A percentile compares a stretch with the other conserved stretches of the same genome.
These are phyloP conservation scores for Chlamydomonas schloesseri DNA, from an alignment of 139 green algal genomes.

Conservation along the genomic window DNA sequence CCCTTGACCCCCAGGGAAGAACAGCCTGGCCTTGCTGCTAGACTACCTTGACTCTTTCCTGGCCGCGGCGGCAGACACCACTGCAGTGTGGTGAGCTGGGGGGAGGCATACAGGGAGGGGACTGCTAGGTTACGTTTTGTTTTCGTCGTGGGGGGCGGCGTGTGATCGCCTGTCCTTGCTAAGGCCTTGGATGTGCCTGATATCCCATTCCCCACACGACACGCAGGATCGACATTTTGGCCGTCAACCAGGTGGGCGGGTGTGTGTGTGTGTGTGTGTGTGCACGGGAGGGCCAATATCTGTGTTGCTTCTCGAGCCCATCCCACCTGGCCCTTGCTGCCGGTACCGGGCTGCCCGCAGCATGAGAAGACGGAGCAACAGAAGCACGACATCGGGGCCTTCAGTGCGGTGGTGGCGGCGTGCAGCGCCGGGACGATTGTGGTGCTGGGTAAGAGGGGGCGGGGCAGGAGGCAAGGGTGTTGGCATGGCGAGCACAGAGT, in stretches of 20 bases:
- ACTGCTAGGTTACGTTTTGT: too few species aligned
- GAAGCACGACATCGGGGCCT: neutral
- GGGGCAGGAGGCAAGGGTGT: neutral
- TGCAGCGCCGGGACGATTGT: slow-evolving; percentile 37
- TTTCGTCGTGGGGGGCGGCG: too few species aligned
- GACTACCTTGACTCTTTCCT: neutral
- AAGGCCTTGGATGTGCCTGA: too few species aligned
- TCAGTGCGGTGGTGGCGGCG: neutral
- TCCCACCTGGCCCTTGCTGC: too few species aligned
- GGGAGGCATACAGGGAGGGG: too few species aligned
- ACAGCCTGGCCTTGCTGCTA: neutral
- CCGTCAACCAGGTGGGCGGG: slow-evolving; percentile 41
- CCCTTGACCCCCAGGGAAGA: neutral
- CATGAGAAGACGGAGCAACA: neutral
- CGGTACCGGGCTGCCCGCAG: neutral
- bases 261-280: too few species aligned
- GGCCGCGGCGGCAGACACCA: neutral
- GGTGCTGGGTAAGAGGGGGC: slow-evolving; percentile 2
- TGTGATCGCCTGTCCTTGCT: too few species aligned
- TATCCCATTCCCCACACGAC: too few species aligned
- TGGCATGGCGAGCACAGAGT: too few species aligned
- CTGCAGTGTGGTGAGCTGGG: neutral
- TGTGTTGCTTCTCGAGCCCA: too few species aligned
- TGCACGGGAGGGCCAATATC: too few species aligned
- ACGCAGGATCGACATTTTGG: slow-evolving; percentile 37